A percentile compares a stretch with the other conserved stretches of the same genome.
Conservation (phyloP, 2,329 filamentous ascomycete genomes). For the Pseudocercospora fijiensis region DNA sequence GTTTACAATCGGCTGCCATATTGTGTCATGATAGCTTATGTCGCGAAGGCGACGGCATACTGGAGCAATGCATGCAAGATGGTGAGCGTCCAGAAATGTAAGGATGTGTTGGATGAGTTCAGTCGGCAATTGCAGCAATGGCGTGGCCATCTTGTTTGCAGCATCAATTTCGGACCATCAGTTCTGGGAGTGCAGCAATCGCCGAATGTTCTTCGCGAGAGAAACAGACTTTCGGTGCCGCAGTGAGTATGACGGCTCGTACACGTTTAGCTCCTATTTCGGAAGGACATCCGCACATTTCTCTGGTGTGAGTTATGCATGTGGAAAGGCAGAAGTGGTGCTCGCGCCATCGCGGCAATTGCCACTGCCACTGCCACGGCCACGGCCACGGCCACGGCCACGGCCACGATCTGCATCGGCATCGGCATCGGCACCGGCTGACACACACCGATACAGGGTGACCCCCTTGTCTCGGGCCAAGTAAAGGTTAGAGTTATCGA, state of each 20-base stretch:
- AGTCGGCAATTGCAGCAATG: slow-evolving; percentile 61
- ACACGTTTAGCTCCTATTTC: neutral
- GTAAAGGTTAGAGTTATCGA: too few relatives aligned
- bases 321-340: neutral
- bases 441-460: too few relatives aligned
- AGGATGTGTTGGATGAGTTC: slow-evolving; percentile 77
- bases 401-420: neutral
- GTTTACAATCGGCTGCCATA: slow-evolving; percentile 72
- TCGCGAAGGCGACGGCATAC: slow-evolving; percentile 61
- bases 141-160: neutral
- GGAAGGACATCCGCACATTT: neutral
- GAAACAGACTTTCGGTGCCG: neutral
- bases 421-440: too few relatives aligned
- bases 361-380: too few relatives aligned
- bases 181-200: neutral
- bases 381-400: too few relatives aligned
- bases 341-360: neutral
- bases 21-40: slow-evolving; percentile 63
- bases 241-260: neutral
- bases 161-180: neutral
- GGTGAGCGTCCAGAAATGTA: slow-evolving; percentile 61
- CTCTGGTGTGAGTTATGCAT: too few relatives aligned
- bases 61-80: slow-evolving; percentile 60
- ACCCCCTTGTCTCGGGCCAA: too few relatives aligned
- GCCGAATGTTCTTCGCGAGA: neutral